Evolutionary conservation across 2,329 filamentous ascomycete genomes (phyloP).

Genomic region (Fusarium sp.): DNA sequence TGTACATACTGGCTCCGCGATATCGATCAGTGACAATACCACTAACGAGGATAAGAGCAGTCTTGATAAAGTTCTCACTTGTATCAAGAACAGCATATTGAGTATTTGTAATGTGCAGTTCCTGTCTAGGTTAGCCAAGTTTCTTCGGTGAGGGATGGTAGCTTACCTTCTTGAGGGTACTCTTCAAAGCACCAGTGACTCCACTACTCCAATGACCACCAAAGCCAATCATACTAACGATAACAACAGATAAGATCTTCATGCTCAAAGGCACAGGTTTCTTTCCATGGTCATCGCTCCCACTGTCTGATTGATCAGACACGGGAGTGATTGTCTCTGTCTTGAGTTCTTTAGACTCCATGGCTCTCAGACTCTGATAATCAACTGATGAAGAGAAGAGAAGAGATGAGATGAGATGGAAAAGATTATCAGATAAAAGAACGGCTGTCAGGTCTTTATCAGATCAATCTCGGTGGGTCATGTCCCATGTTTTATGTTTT

Average conservation of each 20-base stretch:
- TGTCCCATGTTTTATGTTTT: neutral
- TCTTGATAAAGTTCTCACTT: conserved; percentile 73
- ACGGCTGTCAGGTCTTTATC: conserved; percentile 34
- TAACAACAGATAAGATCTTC: conserved; percentile 57
- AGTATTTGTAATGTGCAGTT: conserved; percentile 70
- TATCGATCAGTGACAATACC: conserved; percentile 69
- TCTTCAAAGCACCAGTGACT: conserved; percentile 71
- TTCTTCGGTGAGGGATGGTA: rapidly evolving
- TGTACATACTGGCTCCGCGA: conserved; percentile 63
- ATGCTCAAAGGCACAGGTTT: conserved; percentile 46
- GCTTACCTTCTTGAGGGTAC: conserved; percentile 66
- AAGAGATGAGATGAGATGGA: conserved; percentile 11
- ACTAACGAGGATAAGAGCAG: conserved; percentile 64
- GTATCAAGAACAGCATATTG: conserved; percentile 70
- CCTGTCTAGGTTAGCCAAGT: conserved; percentile 39
- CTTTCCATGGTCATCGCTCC: conserved; percentile 37
- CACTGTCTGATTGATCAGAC: conserved; percentile 29
- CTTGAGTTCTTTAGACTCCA: conserved; percentile 25
- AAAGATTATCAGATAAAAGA: conserved; percentile 29
- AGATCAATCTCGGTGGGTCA: conserved; percentile 40
- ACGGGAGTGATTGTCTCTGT: conserved; percentile 13
- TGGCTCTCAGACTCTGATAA: neutral
- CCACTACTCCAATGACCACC: conserved; percentile 71
- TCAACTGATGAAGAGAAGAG: neutral
- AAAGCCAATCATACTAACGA: conserved; percentile 68